Base-by-base conservation (phyloP, 1,139 yeast genomes). In the Lodderomyces parapsilosis region DNA sequence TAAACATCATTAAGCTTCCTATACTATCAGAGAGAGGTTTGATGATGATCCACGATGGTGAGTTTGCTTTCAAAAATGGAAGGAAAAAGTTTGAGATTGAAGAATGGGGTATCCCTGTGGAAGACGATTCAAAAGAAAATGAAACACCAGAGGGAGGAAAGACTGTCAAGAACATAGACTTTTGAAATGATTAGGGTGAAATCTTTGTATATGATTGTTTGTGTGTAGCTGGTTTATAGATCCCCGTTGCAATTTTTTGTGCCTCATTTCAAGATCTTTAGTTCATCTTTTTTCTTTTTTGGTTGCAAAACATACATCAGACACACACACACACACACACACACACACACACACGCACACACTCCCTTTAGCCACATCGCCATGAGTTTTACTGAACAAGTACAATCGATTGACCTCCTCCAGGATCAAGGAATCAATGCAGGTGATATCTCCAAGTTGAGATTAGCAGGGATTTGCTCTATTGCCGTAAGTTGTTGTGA, bases 81-180 rank as follows among this genome's bases (percentile, higher is more conserved):
- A 75, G 86, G 49, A 81, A 83, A 63, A 81, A 78, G 56, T 89
- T 93, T 59, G 96, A 86, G 56, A 85, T 91, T 46, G 91, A 86
- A 51, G 88, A 83, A 56, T 91, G 96, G 96, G 88, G 96, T 19
- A 93, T 93, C 38, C 98, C 99, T 0, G 96, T 93, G 2, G 97
- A 88, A 47, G 90, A 83, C 44, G 81, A 76, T 30, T 84, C 75
- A 14, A 76, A 68, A 27, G 58, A 62, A 19, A 45, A 39, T 34
- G 44, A 49, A 24, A 49, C 52, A n/a, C 51, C 49, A 36, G 56
- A 50, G 37, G 59, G 58, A 10, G 52, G 53, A 11, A 69, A 58
- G 44, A 67, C 71, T 15, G 59, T 64, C 4, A 66, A 68, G 52
- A 60, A 65, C 45, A 62, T 69, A 27, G 75, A 70, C 27, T 70